Evolutionary conservation across 495 filamentous ascomycete species (phyloP).

Genomic region (Talaromyces borbonicus): DNA sequence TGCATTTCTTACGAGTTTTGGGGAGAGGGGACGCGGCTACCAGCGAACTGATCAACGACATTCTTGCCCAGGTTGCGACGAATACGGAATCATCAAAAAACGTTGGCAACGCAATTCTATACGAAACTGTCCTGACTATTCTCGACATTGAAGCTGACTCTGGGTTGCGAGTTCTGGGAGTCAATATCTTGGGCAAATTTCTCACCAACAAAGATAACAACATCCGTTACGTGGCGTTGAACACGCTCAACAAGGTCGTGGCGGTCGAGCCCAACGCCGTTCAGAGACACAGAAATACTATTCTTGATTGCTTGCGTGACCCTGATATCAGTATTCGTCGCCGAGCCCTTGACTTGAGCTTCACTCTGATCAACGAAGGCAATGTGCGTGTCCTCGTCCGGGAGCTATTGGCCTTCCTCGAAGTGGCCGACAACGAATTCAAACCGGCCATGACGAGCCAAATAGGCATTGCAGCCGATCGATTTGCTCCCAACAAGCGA

Average conservation of each 20-base stretch:
- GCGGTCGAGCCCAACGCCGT: constrained; percentile 97
- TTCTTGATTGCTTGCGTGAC: constrained; percentile 89
- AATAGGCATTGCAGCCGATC: constrained; percentile 92
- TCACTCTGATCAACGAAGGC: constrained; percentile 92
- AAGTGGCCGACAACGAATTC: constrained; percentile 96
- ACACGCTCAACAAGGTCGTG: constrained; percentile 96
- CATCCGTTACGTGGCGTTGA: constrained; percentile 94
- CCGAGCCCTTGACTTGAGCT: constrained; percentile 90
- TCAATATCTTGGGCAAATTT: constrained; percentile 98
- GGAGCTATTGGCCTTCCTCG: constrained; percentile 87
- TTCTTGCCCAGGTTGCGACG: constrained; percentile 93
- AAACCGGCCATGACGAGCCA: constrained; percentile 96
- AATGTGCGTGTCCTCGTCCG: constrained; percentile 90
- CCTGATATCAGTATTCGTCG: constrained; percentile 98
- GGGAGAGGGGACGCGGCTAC: constrained; percentile 79
- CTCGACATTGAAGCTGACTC: constrained; percentile 97
- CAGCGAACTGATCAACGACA: constrained; percentile 97
- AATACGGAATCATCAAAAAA: constrained; percentile 99
- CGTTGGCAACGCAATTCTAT: constrained; percentile 94
- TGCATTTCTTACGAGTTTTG: constrained; percentile 74
- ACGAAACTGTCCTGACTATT: constrained; percentile 95
- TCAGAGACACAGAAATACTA: constrained; percentile 93
- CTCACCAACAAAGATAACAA: constrained; percentile 97
- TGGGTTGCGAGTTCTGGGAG: constrained; percentile 82
- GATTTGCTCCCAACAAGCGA: constrained; percentile 90